phyloP scores from a whole-genome alignment of 441 rosid genomes.

The Mallotus japonicus region DNA sequence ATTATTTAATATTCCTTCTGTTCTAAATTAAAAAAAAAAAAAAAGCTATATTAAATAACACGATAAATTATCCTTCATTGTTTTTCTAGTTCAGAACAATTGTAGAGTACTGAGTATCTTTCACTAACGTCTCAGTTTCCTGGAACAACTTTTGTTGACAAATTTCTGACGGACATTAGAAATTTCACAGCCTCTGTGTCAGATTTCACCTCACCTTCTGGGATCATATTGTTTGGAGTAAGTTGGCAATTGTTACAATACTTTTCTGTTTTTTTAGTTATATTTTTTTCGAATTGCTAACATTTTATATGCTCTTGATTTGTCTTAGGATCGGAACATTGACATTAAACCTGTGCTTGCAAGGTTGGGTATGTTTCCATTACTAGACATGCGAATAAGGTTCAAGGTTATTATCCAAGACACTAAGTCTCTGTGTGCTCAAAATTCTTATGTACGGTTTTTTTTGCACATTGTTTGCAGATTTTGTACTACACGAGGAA shows the following conservation, averaged over 20 bases:
- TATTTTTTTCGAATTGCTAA: neutral
- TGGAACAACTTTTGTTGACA: conserved; percentile 26
- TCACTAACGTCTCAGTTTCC: conserved; percentile 23
- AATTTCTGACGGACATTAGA: conserved; percentile 37
- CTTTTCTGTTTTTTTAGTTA: neutral
- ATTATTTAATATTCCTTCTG: neutral
- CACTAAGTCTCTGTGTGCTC: neutral
- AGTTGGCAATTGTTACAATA: conserved; percentile 10
- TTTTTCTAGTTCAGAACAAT: neutral
- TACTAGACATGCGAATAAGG: neutral
- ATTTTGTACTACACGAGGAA: conserved; percentile 38
- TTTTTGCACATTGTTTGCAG: conserved; percentile 19
- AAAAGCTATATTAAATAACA: neutral
- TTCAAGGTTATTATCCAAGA: neutral
- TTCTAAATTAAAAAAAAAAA: neutral
- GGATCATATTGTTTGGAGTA: conserved; percentile 53
- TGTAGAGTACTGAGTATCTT: neutral
- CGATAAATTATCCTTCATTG: neutral
- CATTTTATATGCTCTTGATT: conserved; percentile 18
- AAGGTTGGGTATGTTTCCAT: conserved; percentile 33
- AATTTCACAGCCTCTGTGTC: conserved; percentile 33
- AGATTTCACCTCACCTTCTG: conserved; percentile 34
- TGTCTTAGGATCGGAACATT: conserved; percentile 27
- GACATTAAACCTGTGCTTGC: conserved; percentile 39
- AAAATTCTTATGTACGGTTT: neutral